Percentiles rank a stretch among this genome's conserved stretches.
These are phyloP conservation scores for Corylus americana DNA, from an alignment of 306 rosid genomes.

Conservation along the genomic window DNA sequence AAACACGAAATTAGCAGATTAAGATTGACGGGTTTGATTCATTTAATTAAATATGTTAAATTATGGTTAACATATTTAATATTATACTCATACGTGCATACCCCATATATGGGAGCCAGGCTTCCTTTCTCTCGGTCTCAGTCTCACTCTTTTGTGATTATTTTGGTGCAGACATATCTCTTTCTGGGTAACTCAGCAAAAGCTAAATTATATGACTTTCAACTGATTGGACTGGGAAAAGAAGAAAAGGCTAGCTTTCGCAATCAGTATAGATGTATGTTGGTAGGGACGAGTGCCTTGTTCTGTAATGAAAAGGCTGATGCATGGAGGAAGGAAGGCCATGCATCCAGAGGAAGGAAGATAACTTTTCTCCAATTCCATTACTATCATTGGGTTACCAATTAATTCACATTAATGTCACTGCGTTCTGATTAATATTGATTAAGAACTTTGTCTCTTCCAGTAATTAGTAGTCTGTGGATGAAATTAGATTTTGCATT, in stretches of 20 bases:
- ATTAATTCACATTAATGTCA: no score
- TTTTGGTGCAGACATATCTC: not conserved
- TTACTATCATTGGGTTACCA: no score
- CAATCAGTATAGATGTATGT: not conserved
- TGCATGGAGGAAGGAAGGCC: conserved; percentile 1
- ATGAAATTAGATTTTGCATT: no score
- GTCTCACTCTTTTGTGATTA: not conserved
- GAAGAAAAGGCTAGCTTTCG: not conserved
- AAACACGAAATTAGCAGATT: no score
- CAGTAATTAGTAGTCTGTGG: no score
- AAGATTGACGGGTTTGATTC: no score
- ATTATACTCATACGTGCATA: no score
- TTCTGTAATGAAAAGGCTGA: not conserved
- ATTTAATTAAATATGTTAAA: no score
- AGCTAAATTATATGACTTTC: not conserved
- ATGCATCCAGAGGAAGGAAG: not conserved
- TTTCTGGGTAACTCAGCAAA: not conserved
- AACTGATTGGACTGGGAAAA: not conserved
- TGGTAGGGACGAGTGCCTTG: conserved; percentile 29
- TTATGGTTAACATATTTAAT: no score
- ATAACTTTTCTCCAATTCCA: conserved; percentile 1
- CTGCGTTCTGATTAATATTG: not conserved
- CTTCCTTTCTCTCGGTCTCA: not conserved
- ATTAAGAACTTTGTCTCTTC: not conserved
- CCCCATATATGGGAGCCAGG: not conserved